Evolutionary conservation across 2,329 filamentous ascomycete species (phyloP).

Genomic region (Fusarium devonianum): DNA sequence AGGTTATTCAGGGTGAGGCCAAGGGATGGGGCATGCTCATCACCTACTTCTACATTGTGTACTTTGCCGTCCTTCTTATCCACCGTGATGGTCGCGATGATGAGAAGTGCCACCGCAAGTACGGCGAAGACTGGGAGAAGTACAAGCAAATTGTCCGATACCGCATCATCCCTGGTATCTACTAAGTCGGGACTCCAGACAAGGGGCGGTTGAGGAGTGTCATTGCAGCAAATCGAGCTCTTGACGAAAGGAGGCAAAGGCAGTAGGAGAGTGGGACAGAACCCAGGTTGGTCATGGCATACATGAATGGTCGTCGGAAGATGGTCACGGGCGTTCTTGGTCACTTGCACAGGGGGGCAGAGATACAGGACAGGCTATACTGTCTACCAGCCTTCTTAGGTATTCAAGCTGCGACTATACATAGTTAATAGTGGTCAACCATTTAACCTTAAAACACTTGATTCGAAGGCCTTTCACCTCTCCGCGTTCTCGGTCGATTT

Average conservation of each 20-base stretch:
- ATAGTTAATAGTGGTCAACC: constrained; percentile 7
- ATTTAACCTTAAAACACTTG: constrained; percentile 11
- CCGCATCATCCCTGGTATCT: constrained; percentile 84
- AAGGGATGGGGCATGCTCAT: constrained; percentile 85
- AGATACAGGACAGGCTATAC: constrained; percentile 5
- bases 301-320: background rate
- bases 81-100: constrained; percentile 90
- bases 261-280: background rate
- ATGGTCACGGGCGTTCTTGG: background rate
- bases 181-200: constrained; percentile 57
- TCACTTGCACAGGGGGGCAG: background rate
- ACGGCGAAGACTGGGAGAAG: constrained; percentile 88
- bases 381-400: constrained; percentile 25
- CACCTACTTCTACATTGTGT: constrained; percentile 94
- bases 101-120: constrained; percentile 89
- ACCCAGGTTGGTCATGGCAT: constrained; percentile 18
- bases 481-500: background rate
- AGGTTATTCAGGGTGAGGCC: constrained; percentile 74
- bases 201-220: background rate
- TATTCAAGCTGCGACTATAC: constrained; percentile 22
- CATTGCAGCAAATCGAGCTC: background rate
- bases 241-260: constrained; percentile 4
- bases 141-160: constrained; percentile 85
- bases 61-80: constrained; percentile 86
- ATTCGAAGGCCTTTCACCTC: background rate